Base-by-base conservation (phyloP, 2,329 filamentous ascomycete genomes). In the Xylaria hypoxylon region DNA sequence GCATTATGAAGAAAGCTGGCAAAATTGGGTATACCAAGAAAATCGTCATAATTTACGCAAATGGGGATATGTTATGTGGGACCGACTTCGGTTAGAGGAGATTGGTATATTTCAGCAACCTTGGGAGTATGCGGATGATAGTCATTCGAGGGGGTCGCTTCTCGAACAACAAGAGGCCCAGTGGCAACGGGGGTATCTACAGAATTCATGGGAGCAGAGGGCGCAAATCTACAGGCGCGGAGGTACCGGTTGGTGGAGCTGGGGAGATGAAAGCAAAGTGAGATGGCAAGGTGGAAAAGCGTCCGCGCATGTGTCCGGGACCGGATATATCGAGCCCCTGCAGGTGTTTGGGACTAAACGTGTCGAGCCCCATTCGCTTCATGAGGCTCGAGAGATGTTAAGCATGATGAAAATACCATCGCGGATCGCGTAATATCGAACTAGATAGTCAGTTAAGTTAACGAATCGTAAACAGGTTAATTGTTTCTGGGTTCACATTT, bases 1-100 rank as follows among this genome's bases (percentile, higher is more conserved):
- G 51, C 26, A 64, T 22, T 35, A 50, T 15, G 15, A 4, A 50
- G 44, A 50, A 38, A 42, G n/a, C 59, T 44, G 51, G 48, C 7
- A 19, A 2, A 22, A 15, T 33, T 62, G 59, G 64, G 52, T 59
- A 15, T 64, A 55, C 52, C 51, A 45, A 24, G 2, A n/a, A 31
- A 11, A 62, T 15, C 28, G 28, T n/a, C 11, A 44, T 33, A 28
- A 47, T 26, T 44, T 69, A 22, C 63, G 63, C 28, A 19, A 60
- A 11, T 72, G 67, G 68, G 72, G 71, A 8, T 75, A 72, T 48
- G 64, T 70, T 19, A 68, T 73, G 59, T 74, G 73, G 72, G 70
- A 74, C 52, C 64, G 63, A 6, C 42, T 10, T 10, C 63, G 70
- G 26, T n/a, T 74, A 17, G 65, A 72, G 40, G 55, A 33, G 15